phyloP scores from a whole-genome alignment of 2,329 filamentous ascomycete genomes.

The Diaporthe longicolla region DNA sequence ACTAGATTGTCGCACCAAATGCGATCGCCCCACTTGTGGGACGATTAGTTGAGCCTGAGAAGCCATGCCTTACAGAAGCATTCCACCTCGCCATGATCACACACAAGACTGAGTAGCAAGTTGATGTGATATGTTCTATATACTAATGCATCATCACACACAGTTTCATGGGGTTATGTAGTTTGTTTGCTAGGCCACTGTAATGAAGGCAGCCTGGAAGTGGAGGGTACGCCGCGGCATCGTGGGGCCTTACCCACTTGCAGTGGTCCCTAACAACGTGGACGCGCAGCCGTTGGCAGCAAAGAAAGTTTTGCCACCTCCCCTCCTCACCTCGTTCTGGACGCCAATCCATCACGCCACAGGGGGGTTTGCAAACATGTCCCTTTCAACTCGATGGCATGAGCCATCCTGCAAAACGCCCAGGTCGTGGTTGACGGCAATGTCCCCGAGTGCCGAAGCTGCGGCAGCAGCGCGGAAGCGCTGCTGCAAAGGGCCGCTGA shows the following conservation, averaged over 20 bases:
- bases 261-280: neutral
- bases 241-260: neutral
- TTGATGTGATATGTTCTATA: too few species aligned
- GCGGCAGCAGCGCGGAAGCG: neutral
- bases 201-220: neutral
- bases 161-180: too few species aligned
- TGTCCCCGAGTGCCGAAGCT: neutral
- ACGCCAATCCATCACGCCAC: neutral
- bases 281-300: neutral
- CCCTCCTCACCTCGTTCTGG: neutral
- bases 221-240: neutral
- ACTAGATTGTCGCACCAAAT: too few species aligned
- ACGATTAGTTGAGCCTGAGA: too few species aligned
- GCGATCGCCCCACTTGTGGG: too few species aligned
- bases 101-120: too few species aligned
- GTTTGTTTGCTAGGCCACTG: too few species aligned
- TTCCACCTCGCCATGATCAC: too few species aligned
- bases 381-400: neutral
- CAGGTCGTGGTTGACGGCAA: neutral
- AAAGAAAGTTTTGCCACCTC: neutral
- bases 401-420: slow-evolving; percentile 1
- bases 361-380: neutral
- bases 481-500: neutral
- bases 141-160: too few species aligned
- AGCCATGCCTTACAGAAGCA: too few species aligned